Percentiles rank a stretch among this genome's conserved stretches.
These are phyloP conservation scores for Bimuria novae-zelandiae DNA, from an alignment of 2,329 filamentous ascomycete genomes.

Conservation along the genomic window DNA sequence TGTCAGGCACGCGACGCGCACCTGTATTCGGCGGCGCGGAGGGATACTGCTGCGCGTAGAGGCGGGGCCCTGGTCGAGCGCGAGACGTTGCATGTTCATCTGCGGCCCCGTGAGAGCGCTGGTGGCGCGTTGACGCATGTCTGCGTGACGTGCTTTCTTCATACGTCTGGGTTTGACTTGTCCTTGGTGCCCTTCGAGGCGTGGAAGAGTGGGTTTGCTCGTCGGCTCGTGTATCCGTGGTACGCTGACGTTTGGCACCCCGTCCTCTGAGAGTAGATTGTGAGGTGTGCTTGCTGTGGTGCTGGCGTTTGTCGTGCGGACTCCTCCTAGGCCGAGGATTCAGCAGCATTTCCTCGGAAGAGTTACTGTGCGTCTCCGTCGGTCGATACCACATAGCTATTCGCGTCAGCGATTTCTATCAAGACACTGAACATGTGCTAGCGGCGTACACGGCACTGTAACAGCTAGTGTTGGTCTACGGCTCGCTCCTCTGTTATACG, in stretches of 20 bases:
- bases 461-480: slow-evolving; percentile 6
- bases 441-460: slow-evolving; percentile 8
- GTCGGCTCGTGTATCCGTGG: slow-evolving; percentile 30
- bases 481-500: slow-evolving; percentile 11
- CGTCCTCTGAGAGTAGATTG: slow-evolving; percentile 41
- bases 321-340: slow-evolving; percentile 44
- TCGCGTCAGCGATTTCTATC: slow-evolving; percentile 14
- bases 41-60: slow-evolving; percentile 30
- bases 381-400: slow-evolving; percentile 36
- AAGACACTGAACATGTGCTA: slow-evolving; percentile 14
- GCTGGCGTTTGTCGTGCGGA: slow-evolving; percentile 34
- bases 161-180: slow-evolving; percentile 31
- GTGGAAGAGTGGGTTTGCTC: slow-evolving; percentile 35
- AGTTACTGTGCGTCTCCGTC: slow-evolving; percentile 29
- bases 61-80: no score
- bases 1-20: slow-evolving; percentile 40
- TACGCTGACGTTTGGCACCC: slow-evolving; percentile 43
- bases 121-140: slow-evolving; percentile 33
- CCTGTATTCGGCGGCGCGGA: slow-evolving; percentile 37
- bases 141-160: slow-evolving; percentile 33
- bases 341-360: slow-evolving; percentile 42
- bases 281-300: slow-evolving; percentile 40
- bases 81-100: slow-evolving; percentile 23
- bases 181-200: slow-evolving; percentile 33
- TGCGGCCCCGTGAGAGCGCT: slow-evolving; percentile 21